Conservation (phyloP, 2,329 filamentous ascomycete genomes). For the Penicillium sp. region DNA sequence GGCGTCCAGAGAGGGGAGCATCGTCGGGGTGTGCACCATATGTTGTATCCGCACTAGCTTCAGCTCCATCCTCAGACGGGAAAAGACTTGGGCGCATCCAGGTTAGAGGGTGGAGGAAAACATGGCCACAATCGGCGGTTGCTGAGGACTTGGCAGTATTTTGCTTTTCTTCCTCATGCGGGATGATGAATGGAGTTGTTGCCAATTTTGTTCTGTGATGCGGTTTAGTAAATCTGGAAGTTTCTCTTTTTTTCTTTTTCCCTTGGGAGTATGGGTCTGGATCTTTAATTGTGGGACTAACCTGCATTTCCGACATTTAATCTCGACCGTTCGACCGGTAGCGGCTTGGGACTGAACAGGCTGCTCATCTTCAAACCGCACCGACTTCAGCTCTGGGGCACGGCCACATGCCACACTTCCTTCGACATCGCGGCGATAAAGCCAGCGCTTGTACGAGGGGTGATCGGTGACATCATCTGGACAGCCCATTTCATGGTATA, state of each 20-base stretch:
- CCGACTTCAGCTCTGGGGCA: conserved; percentile 71
- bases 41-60: conserved; percentile 12
- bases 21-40: conserved; percentile 53
- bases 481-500: conserved; percentile 86
- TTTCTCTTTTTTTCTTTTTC: neutral
- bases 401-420: conserved; percentile 70
- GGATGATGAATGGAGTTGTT: conserved; percentile 65
- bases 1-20: conserved; percentile 76
- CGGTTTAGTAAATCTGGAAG: conserved; percentile 5
- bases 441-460: conserved; percentile 77
- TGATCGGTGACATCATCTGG: conserved; percentile 67
- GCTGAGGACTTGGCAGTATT: conserved; percentile 24
- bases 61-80: conserved; percentile 25
- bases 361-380: conserved; percentile 69
- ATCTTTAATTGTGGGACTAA: conserved; percentile 39
- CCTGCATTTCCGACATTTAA: conserved; percentile 91
- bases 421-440: conserved; percentile 66
- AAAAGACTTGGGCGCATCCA: conserved; percentile 89
- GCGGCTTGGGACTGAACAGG: conserved; percentile 21
- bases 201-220: conserved; percentile 57
- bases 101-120: conserved; percentile 86
- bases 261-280: neutral
- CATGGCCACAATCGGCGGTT: conserved; percentile 67
- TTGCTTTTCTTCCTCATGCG: conserved; percentile 52
- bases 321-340: conserved; percentile 49